phyloP scores from a whole-genome alignment of 257 asterid species.

The Nicotiana tabacum region DNA sequence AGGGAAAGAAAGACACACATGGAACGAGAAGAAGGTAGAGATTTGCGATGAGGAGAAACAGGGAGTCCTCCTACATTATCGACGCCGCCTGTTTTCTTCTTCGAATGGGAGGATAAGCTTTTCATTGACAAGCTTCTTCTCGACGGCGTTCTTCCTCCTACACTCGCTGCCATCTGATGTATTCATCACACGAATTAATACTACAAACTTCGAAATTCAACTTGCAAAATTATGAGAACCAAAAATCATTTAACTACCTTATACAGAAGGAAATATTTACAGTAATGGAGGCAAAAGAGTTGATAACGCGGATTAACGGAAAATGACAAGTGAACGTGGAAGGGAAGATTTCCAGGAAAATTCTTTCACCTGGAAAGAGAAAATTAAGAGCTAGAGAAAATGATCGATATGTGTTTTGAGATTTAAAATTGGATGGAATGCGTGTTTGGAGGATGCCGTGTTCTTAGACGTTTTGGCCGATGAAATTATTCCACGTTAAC shows the following conservation, averaged over 20 bases:
- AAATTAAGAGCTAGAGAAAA: not conserved
- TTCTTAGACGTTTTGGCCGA: not conserved
- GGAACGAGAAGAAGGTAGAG: conserved; percentile 8
- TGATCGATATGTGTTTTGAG: not conserved
- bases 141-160: conserved; percentile 11
- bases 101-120: conserved; percentile 6
- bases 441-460: not conserved
- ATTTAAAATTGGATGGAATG: not conserved
- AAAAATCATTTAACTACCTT: too few species aligned
- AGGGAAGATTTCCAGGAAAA: not conserved
- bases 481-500: not conserved
- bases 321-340: not conserved
- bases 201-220: not conserved
- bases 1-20: not conserved
- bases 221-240: not conserved
- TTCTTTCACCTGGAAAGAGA: not conserved
- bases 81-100: not conserved
- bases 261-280: too few species aligned
- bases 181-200: not conserved
- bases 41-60: conserved; percentile 9
- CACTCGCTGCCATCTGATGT: conserved; percentile 6
- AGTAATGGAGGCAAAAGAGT: too few species aligned
- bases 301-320: too few species aligned
- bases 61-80: not conserved
- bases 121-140: conserved; percentile 11